Base-by-base conservation (phyloP, 2,329 filamentous ascomycete genomes). In the Pyrenochaeta sp. region DNA sequence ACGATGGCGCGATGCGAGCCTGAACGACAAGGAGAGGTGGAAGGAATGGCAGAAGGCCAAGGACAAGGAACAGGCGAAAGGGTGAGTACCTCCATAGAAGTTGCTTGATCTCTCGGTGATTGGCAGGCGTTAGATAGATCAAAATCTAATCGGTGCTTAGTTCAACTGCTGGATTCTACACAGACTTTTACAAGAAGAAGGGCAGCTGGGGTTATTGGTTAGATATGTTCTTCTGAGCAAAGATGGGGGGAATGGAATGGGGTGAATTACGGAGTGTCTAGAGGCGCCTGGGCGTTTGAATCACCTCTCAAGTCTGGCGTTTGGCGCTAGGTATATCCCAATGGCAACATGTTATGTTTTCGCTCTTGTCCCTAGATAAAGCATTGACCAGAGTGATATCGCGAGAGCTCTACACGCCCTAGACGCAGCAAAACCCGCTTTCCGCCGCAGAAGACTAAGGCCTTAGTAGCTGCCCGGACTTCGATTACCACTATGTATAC, bases 11-110 rank as follows among this genome's bases (percentile, higher is more conserved):
- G 65, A 71, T 51, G 65, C 64, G 3, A 66, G 52, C 4, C 52
- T 70, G 19, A 62, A 56, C 37, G 67, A 72, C 2, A 59, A 71
- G 30, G 65, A 72, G 46, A 53, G 68, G 5, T 73, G 68, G 69
- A 70, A 70, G 48, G 58, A 67, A 2, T 72, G 69, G 70, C 59
- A 71, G 8, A 72, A 70, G 51, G 63, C 59, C 2, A 69, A 65
- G 53, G 66, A 70, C 42, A 64, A 34, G 52, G 67, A 68, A 53
- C 62, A 62, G 53, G 34, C 52, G 54, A 27, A 46, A 37, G 61
- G 54, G 67, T 66, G 48, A 43, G 55, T 32, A 43, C 22, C 40
- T 43, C 9, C 40, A 36, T 13, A 13, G 25, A 43, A 39, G 22
- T 19, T 15, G 13, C 13, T 13, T 36, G 6, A 13, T 19, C 19